phyloP scores from a whole-genome alignment of 768 basidiomycete species.

The Gloeostereum incarnatum region DNA sequence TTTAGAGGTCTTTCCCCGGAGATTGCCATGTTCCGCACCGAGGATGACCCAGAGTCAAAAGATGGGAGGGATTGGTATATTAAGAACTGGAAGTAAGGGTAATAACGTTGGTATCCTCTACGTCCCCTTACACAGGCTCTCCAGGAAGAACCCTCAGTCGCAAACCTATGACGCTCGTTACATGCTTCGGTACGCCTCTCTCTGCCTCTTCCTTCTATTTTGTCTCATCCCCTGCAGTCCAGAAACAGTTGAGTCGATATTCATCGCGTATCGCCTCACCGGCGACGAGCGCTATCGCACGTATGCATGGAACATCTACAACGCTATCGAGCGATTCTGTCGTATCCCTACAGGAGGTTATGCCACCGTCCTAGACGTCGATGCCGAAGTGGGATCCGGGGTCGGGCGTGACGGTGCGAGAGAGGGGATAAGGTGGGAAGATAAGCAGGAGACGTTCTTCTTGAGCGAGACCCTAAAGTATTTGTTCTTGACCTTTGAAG shows the following conservation, averaged over 20 bases:
- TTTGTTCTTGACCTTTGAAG: conserved; percentile 64
- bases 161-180: conserved; percentile 53
- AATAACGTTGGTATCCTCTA: background rate
- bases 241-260: conserved; percentile 70
- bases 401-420: conserved; percentile 46
- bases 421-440: conserved; percentile 35
- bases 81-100: background rate
- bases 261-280: conserved; percentile 61
- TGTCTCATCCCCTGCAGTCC: conserved; percentile 31
- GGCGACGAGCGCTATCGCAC: conserved; percentile 54
- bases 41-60: background rate
- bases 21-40: background rate
- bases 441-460: conserved; percentile 79
- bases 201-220: background rate
- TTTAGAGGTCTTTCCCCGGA: conserved; percentile 1
- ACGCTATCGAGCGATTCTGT: conserved; percentile 60
- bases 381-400: conserved; percentile 41
- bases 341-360: conserved; percentile 51
- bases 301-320: conserved; percentile 64
- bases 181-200: conserved; percentile 42
- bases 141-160: background rate
- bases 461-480: conserved; percentile 76
- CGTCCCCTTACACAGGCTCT: background rate
- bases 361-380: conserved; percentile 56
- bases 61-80: conserved; percentile 1